Percentiles rank a stretch among this genome's conserved stretches.
These are phyloP conservation scores for Trichoderma sp. DNA, from an alignment of 2,329 filamentous ascomycete species.

Conservation along the genomic window DNA sequence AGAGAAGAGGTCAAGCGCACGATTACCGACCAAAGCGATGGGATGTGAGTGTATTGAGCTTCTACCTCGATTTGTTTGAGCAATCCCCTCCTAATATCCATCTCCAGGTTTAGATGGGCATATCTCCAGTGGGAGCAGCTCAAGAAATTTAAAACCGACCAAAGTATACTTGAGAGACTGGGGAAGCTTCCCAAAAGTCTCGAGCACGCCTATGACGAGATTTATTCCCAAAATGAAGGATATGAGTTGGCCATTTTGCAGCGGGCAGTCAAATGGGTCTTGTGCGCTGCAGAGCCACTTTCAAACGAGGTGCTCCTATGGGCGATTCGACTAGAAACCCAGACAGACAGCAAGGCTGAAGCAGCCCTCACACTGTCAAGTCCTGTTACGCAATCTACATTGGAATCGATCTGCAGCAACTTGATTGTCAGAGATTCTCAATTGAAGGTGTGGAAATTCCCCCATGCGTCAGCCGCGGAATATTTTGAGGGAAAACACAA, in stretches of 20 bases:
- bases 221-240: background rate
- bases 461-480: background rate
- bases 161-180: background rate
- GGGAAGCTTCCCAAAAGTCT: background rate
- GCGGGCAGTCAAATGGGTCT: background rate
- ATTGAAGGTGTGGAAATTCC: background rate
- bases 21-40: background rate
- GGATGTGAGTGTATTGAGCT: background rate
- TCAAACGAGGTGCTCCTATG: background rate
- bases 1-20: background rate
- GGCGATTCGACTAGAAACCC: background rate
- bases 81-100: background rate
- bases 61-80: too few species aligned
- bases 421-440: background rate
- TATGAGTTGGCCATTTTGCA: background rate
- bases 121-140: background rate
- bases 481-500: background rate
- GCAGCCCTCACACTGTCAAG: background rate
- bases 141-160: background rate
- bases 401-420: background rate
- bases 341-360: background rate
- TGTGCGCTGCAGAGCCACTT: background rate
- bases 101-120: background rate
- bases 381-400: background rate
- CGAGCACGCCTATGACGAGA: background rate